These are phyloP conservation scores for Monosporascus sp. DNA, from an alignment of 2,329 filamentous ascomycete species.

Conservation along the genomic window DNA sequence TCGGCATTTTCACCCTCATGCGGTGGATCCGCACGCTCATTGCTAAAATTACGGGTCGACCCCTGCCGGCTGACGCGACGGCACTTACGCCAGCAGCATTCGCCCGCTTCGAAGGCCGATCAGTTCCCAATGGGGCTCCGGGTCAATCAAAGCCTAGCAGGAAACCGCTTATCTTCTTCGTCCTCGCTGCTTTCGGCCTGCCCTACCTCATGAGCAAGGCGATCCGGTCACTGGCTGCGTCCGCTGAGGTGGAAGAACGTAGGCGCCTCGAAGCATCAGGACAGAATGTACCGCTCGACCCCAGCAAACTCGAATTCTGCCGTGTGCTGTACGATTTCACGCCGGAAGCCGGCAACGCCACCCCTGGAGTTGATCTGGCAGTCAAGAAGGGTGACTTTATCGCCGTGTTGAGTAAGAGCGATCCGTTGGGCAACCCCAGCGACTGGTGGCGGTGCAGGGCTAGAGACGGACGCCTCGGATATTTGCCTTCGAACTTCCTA, in stretches of 20 bases:
- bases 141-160: conserved; percentile 71
- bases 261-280: conserved; percentile 52
- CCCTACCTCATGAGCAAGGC: conserved; percentile 97
- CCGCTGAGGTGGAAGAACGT: conserved; percentile 78
- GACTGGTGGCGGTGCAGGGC: conserved; percentile 98
- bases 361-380: conserved; percentile 75
- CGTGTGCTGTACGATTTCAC: conserved; percentile 91
- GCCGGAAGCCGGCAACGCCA: conserved; percentile 60
- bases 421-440: conserved; percentile 84
- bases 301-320: conserved; percentile 92
- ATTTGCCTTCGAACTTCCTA: conserved; percentile 85
- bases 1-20: conserved; percentile 94
- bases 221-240: conserved; percentile 77
- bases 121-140: conserved; percentile 55
- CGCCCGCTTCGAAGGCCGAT: conserved; percentile 76
- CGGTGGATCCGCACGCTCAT: conserved; percentile 90
- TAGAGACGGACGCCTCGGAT: conserved; percentile 84
- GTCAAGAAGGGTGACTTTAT: conserved; percentile 95
- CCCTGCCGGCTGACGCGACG: conserved; percentile 79
- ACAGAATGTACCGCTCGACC: conserved; percentile 62
- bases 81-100: conserved; percentile 88
- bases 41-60: conserved; percentile 87
- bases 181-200: conserved; percentile 88
- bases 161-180: conserved; percentile 95
- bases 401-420: conserved; percentile 85